Evolutionary conservation across 1,284 basidiomycete species (phyloP), one percentile per base, ranked within the genome.

Genomic region (Tremellales sp.): DNA sequence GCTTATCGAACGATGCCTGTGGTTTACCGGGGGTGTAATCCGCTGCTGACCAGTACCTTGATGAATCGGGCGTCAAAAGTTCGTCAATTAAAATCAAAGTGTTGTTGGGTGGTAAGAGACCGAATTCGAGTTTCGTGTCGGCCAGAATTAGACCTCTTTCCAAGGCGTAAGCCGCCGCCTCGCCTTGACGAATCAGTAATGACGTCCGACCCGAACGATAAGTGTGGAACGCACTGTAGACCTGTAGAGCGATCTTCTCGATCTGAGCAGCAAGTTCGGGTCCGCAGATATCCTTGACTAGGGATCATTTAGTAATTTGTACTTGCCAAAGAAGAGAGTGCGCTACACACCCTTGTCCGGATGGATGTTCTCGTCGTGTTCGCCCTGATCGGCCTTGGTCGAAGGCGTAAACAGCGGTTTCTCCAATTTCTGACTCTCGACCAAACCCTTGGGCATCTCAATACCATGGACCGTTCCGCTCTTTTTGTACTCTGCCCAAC

Each of bases 341-440:
- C 19, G 15, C 12, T 31, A 50, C 71, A 41, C 46, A 87, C 91
- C 87, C 80, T 83, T 80, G 60, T 87, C 85, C 1, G 92, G 91
- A 46, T 93, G 91, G 57, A 99, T 97, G 72, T 99, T 99, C 72
- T 97, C 93, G 72, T 98, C 94, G 67, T 98, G 93, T 35, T 82
- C 80, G 5, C 96, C 96, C 64, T 89, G 85, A 52, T 93, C 92
- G 0, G 94, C 96, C 72, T 99, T 98, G 10, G 94, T 98, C 1
- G 89, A 94, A 0, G 96, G 96, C 0, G 96, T 98, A 69, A 98
- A 96, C 40, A 97, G 75, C 0, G 94, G 89, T 60, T 85, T 78
- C 6, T 85, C 82, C 24, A 97, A 77, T 64, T 86, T 85, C 58
- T 88, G 79, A 6, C 86, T 89, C 77, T 99, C 94, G n/a, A 85